Evolutionary conservation across 257 asterid genomes (phyloP).

Genomic region (Eucommia ulmoides): DNA sequence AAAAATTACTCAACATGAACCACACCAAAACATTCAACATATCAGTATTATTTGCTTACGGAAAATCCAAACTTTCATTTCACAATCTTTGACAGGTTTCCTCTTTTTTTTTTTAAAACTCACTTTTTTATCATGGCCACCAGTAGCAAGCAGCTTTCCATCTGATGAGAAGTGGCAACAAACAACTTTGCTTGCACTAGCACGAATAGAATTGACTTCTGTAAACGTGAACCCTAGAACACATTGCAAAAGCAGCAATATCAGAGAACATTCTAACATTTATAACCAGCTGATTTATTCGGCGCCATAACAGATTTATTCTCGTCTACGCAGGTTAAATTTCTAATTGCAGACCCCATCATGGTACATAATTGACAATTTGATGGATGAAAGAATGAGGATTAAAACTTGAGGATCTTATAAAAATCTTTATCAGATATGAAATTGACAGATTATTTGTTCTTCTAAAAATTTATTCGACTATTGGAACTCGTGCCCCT

Average conservation of each 20-base stretch:
- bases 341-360: neutral
- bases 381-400: neutral
- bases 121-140: slow-evolving; percentile 97
- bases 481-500: too few species aligned
- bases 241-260: neutral
- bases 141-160: slow-evolving; percentile 91
- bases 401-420: neutral
- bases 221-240: slow-evolving; percentile 65
- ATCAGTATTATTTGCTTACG: neutral
- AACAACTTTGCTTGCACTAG: slow-evolving; percentile 66
- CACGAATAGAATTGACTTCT: slow-evolving; percentile 63
- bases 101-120: neutral
- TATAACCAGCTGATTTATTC: neutral
- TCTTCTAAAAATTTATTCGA: too few species aligned
- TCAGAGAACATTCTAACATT: neutral
- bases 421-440: too few species aligned
- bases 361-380: neutral
- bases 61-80: neutral
- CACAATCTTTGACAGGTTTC: neutral
- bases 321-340: neutral
- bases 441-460: too few species aligned
- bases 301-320: neutral
- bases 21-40: slow-evolving; percentile 1
- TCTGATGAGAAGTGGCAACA: slow-evolving; percentile 98
- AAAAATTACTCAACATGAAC: slow-evolving; percentile 7